phyloP scores from a whole-genome alignment of 139 green algal genomes.

The Ostreobium quekettii region DNA sequence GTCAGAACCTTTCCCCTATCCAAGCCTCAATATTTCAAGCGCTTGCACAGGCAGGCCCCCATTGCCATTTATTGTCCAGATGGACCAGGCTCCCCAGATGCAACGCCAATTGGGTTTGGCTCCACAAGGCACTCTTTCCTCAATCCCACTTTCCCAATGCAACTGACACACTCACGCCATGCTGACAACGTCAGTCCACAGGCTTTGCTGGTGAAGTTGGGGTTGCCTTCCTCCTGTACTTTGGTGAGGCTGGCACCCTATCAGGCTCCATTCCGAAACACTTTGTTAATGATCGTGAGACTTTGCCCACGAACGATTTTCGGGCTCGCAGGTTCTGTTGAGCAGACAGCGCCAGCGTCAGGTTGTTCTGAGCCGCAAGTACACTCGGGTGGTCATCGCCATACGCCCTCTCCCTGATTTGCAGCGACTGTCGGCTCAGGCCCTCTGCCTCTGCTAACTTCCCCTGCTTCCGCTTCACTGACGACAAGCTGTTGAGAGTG shows the following conservation, averaged over 20 bases:
- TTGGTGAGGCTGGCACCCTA: slow-evolving; percentile 9
- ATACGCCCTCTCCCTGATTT: not conserved
- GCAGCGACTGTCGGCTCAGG: not conserved
- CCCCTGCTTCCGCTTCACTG: not conserved
- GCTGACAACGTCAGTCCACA: too few species aligned
- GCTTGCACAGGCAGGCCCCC: too few species aligned
- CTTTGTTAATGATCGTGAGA: slow-evolving; percentile 17
- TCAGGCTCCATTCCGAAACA: slow-evolving; percentile 18
- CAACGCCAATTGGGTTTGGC: too few species aligned
- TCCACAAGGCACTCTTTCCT: too few species aligned
- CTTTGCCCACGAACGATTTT: slow-evolving; percentile 19
- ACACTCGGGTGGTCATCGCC: slow-evolving; percentile 20
- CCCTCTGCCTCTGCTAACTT: not conserved
- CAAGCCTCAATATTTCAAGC: too few species aligned
- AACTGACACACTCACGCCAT: slow-evolving; percentile 20
- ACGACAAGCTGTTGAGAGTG: not conserved
- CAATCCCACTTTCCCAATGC: too few species aligned
- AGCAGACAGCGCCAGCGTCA: slow-evolving; percentile 19
- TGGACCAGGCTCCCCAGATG: too few species aligned
- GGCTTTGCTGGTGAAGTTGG: too few species aligned
- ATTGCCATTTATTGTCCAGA: too few species aligned
- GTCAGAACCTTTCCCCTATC: too few species aligned
- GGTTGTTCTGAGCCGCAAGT: slow-evolving; percentile 24
- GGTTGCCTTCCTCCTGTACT: too few species aligned
- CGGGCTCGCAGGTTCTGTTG: slow-evolving; percentile 19